phyloP scores from a whole-genome alignment of 441 rosid species.

The Breynia disticha region DNA sequence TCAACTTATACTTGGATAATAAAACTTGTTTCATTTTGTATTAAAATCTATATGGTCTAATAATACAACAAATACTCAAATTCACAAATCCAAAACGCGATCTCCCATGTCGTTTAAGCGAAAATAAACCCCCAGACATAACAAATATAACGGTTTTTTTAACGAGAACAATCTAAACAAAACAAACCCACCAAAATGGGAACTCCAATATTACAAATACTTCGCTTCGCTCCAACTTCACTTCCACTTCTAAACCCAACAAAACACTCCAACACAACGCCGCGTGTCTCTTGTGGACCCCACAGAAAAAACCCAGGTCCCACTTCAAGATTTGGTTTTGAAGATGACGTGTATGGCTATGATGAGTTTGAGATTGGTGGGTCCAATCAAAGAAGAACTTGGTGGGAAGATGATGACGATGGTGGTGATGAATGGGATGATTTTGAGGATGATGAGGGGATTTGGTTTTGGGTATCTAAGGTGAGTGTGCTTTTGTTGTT shows the following conservation, averaged over 20 bases:
- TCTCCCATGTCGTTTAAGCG: no score
- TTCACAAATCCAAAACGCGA: no score
- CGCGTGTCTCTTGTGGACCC: not conserved
- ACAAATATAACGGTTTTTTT: no score
- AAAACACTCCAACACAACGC: not conserved
- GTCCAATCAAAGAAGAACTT: slow-evolving; percentile 31
- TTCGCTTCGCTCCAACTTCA: not conserved
- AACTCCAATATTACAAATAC: not conserved
- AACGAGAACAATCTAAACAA: no score
- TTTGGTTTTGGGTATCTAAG: slow-evolving; percentile 48
- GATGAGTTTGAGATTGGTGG: slow-evolving; percentile 22
- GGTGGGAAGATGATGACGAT: slow-evolving; percentile 38
- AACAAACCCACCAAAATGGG: not conserved
- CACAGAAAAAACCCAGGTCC: not conserved
- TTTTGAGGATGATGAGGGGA: slow-evolving; percentile 22
- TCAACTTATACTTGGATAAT: no score
- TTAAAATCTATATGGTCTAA: no score
- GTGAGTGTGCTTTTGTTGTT: slow-evolving; percentile 19
- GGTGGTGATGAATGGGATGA: slow-evolving; percentile 21
- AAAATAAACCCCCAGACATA: no score
- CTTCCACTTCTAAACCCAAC: not conserved
- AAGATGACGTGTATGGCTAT: slow-evolving; percentile 9
- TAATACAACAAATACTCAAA: no score
- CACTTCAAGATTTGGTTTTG: not conserved
- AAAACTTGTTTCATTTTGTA: no score